These are phyloP conservation scores for Deinandra increscens DNA, from an alignment of 129 eudicot species.

Conservation along the genomic window DNA sequence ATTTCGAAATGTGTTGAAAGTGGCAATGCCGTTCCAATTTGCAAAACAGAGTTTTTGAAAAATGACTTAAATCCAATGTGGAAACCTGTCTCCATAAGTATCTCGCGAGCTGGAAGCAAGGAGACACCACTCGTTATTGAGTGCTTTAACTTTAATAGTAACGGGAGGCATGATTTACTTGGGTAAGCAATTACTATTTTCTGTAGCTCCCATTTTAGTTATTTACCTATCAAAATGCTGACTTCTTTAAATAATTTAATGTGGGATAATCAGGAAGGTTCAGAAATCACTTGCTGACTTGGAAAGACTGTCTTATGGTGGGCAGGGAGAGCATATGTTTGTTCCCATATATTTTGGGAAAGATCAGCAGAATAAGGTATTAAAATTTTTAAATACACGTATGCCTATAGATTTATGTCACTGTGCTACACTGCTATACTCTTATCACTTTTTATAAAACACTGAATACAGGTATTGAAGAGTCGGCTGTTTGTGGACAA, in stretches of 20 bases:
- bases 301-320: constrained; percentile 58
- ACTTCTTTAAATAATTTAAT: neutral
- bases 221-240: constrained; percentile 9
- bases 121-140: constrained; percentile 81
- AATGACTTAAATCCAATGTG: constrained; percentile 78
- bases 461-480: constrained; percentile 62
- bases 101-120: constrained; percentile 95
- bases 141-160: constrained; percentile 89
- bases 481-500: constrained; percentile 84
- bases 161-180: constrained; percentile 86
- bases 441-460: neutral
- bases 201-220: constrained; percentile 11
- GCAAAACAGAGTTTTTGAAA: constrained; percentile 87
- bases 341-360: constrained; percentile 58
- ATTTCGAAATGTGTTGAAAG: constrained; percentile 70
- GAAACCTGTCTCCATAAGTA: constrained; percentile 71
- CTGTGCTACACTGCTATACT: constrained; percentile 14
- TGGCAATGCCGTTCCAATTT: constrained; percentile 68
- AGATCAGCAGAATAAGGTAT: constrained; percentile 65
- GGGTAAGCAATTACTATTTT: constrained; percentile 55
- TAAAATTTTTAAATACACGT: constrained; percentile 1
- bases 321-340: constrained; percentile 58
- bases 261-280: constrained; percentile 53
- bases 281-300: constrained; percentile 76
- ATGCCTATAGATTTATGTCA: neutral